phyloP scores from a whole-genome alignment of 2,329 filamentous ascomycete species.

The Colletotrichum eremochloae region DNA sequence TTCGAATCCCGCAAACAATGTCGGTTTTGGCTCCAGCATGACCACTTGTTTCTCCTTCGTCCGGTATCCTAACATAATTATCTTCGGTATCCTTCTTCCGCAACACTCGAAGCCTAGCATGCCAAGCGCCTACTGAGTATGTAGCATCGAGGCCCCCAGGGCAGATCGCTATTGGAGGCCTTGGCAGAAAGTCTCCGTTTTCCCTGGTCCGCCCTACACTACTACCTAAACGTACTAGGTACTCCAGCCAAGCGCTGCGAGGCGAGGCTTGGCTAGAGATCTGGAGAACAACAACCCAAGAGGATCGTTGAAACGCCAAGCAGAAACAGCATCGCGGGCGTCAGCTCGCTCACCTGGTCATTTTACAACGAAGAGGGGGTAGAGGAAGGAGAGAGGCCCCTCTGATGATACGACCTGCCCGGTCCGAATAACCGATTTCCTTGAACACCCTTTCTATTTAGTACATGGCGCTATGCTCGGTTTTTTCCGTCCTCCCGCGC shows the following conservation, averaged over 20 bases:
- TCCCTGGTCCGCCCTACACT: neutral
- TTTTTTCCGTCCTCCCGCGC: constrained; percentile 32
- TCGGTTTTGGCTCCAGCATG: constrained; percentile 34
- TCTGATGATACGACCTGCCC: constrained; percentile 7
- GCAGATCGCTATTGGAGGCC: constrained; percentile 22
- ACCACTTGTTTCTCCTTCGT: constrained; percentile 38
- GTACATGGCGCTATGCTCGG: neutral
- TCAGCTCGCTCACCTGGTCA: neutral
- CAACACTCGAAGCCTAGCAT: constrained; percentile 35
- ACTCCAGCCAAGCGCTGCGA: constrained; percentile 8
- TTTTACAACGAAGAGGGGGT: neutral
- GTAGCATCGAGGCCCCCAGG: constrained; percentile 17
- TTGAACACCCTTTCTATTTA: neutral
- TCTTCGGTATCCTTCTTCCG: constrained; percentile 28
- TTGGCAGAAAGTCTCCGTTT: constrained; percentile 19
- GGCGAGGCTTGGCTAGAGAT: constrained; percentile 30
- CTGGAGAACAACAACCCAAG: constrained; percentile 28
- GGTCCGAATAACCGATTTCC: neutral
- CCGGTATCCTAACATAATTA: constrained; percentile 20
- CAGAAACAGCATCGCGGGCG: constrained; percentile 30
- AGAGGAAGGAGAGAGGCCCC: neutral
- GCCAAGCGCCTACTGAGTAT: constrained; percentile 10
- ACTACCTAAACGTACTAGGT: no score
- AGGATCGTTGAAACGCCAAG: constrained; percentile 41
- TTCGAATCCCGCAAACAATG: constrained; percentile 34